A percentile compares a stretch with the other conserved stretches of the same genome.
These are phyloP conservation scores for Xylariaceae sp. DNA, from an alignment of 2,329 filamentous ascomycete genomes.

Conservation along the genomic window DNA sequence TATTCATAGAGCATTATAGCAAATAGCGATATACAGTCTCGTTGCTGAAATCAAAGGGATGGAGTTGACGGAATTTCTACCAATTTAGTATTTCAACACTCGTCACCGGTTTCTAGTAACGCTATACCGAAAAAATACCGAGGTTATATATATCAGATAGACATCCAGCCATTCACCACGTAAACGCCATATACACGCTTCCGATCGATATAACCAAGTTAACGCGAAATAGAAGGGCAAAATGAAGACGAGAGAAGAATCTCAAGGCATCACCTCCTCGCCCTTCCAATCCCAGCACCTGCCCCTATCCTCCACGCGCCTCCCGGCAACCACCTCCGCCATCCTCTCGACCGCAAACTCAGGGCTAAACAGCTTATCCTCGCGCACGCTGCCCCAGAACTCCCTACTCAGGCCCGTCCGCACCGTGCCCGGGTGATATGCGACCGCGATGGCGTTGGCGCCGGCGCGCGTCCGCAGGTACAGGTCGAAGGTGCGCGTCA, in stretches of 20 bases:
- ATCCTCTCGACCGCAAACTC: constrained; percentile 69
- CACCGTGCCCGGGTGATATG: constrained; percentile 80
- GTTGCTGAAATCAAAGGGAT: no score
- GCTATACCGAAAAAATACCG: no score
- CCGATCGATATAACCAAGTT: background rate
- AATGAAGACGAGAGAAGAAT: background rate
- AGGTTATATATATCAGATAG: background rate
- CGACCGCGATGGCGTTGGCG: constrained; percentile 67
- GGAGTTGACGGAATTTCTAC: no score
- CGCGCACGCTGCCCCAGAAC: constrained; percentile 69
- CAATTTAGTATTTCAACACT: no score
- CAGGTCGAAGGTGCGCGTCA: constrained; percentile 73
- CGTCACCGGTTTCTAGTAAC: no score
- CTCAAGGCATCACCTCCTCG: constrained; percentile 61
- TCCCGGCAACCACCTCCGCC: constrained; percentile 56
- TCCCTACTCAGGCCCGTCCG: constrained; percentile 72
- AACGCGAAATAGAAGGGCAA: background rate
- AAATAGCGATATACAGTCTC: no score
- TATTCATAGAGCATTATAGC: no score
- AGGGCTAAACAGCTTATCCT: constrained; percentile 65
- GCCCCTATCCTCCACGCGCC: constrained; percentile 59
- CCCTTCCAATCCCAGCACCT: constrained; percentile 72
- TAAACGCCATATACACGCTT: background rate
- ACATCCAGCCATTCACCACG: background rate
- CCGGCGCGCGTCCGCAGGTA: constrained; percentile 60